A percentile compares a stretch with the other conserved stretches of the same genome.
These are phyloP conservation scores for Cladosporium austrohemisphaericum DNA, from an alignment of 2,329 filamentous ascomycete genomes.

Conservation along the genomic window DNA sequence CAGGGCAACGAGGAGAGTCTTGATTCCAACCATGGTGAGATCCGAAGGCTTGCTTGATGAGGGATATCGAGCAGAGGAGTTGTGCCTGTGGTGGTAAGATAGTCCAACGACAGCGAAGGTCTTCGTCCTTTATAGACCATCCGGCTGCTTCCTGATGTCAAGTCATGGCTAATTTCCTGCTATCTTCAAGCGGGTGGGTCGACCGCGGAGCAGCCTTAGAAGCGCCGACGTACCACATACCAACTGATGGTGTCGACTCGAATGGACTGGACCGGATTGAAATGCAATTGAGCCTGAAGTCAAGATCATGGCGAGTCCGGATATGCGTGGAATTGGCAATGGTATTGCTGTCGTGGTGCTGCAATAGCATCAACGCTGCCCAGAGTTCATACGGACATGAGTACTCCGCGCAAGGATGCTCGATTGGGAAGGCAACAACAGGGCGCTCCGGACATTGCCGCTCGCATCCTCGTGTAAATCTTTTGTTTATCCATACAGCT, in stretches of 20 bases:
- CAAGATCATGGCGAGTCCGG: not conserved
- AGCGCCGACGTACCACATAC: too few relatives aligned
- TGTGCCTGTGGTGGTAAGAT: slow-evolving; percentile 5
- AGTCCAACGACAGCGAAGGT: not conserved
- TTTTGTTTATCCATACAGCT: not conserved
- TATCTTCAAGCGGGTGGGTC: too few relatives aligned
- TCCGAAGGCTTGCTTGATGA: not conserved
- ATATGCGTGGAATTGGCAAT: slow-evolving; percentile 4
- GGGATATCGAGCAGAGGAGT: not conserved
- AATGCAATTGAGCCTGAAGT: slow-evolving; percentile 10
- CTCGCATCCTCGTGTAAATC: not conserved
- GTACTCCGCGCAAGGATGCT: not conserved
- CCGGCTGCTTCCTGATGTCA: not conserved
- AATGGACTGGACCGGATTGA: too few relatives aligned
- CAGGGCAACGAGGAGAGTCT: slow-evolving; percentile 36
- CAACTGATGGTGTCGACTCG: too few relatives aligned
- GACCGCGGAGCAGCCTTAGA: too few relatives aligned
- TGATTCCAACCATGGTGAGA: slow-evolving; percentile 13
- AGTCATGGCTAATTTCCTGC: too few relatives aligned
- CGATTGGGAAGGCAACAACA: not conserved
- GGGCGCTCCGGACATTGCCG: not conserved
- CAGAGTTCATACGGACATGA: slow-evolving; percentile 3
- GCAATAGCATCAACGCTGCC: not conserved
- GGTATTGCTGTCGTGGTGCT: not conserved
- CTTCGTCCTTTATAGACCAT: slow-evolving; percentile 1